Evolutionary conservation across 1,139 yeast genomes (phyloP), one percentile per base, ranked within the genome.

Genomic region (Candida frijolesensis): DNA sequence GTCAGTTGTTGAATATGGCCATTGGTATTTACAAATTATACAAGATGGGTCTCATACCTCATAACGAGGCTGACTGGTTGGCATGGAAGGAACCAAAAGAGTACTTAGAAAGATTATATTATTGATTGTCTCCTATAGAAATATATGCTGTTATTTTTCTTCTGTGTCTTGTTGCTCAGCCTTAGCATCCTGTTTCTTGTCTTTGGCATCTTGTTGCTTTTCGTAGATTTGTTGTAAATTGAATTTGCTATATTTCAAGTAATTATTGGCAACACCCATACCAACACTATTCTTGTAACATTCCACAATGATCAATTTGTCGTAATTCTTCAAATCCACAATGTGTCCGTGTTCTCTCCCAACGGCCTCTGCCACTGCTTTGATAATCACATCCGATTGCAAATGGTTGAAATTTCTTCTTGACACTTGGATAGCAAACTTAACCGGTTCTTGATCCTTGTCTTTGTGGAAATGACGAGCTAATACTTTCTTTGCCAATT

Each of bases 1-100:
- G 88, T 57, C 94, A 89, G 57, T 51, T 86, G 46, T 79, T 81
- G 15, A 79, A 86, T 47, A 76, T 92, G 72, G 81, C 75, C 4
- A 83, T 91, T 39, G 99, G 98, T 4, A 63, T 91, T 16, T 91
- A 91, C 82, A 94, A 94, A 67, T 70, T 94, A 56, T 85, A 89
- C 60, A 74, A 79, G 29, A 90, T 94, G 97, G 98, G 98, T 0
- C 74, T 94, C 56, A 82, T 94, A 54, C 99, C 99, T 22, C 89
- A 87, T 60, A 85, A 84, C 39, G 80, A 80, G 46, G 87, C 96
- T 54, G 99, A 94, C 62, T 94, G 98, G 98, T 72, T 94, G 32
- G 85, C 92, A 2, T 92, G 96, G 91, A 95, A 89, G 62, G 58
- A 54, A 29, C 61, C 62, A 32, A 60, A 64, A 2, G 70, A 73